Conservation (phyloP, 345 rosid species). For the Eucalyptus grandis region DNA sequence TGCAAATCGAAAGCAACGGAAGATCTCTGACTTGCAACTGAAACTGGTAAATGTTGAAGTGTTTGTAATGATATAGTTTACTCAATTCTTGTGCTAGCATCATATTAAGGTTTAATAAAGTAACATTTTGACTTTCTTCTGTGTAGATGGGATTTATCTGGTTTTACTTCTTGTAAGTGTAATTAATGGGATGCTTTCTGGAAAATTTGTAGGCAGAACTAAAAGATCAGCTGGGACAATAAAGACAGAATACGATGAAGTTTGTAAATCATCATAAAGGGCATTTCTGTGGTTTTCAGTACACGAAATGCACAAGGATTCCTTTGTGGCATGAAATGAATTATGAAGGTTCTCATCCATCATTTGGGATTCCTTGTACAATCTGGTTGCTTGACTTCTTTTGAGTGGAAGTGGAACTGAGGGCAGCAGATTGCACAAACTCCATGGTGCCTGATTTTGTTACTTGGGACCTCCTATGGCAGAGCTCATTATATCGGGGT, state of each 20-base stretch:
- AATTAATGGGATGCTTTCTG: not conserved
- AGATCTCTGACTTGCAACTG: constrained; percentile 34
- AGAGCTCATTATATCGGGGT: not conserved
- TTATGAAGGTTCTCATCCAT: not conserved
- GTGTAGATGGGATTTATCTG: not conserved
- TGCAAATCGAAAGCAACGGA: constrained; percentile 33
- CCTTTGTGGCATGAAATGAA: not conserved
- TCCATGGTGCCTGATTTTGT: not conserved
- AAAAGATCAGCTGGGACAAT: not conserved
- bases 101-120: not conserved
- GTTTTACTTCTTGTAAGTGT: not conserved
- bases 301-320: not conserved
- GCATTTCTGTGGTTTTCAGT: not conserved
- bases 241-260: not conserved
- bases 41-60: constrained; percentile 23
- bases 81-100: not conserved
- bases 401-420: not conserved
- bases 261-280: not conserved
- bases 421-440: not conserved
- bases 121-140: not conserved
- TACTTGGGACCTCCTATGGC: not conserved
- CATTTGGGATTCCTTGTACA: not conserved
- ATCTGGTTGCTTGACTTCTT: not conserved
- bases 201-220: not conserved
- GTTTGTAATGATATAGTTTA: not conserved